Base-by-base conservation (phyloP, 371 early-diverging fungal species). In the Blyttiomyces sp. region DNA sequence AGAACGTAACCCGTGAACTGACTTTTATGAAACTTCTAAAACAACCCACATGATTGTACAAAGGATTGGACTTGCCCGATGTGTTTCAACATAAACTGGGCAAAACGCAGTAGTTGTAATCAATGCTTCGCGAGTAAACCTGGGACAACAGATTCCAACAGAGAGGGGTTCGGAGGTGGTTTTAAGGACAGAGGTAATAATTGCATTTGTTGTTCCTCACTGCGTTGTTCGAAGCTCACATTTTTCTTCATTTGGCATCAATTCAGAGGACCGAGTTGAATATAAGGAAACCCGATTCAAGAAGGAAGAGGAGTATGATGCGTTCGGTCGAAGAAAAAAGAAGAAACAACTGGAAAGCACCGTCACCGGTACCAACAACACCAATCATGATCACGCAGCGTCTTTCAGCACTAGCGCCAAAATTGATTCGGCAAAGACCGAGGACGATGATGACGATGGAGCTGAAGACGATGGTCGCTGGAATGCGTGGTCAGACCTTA, bases 41-140 rank as follows among this genome's bases (percentile, higher is more conserved):
- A n/a, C n/a, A n/a, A n/a, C n/a, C n/a, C n/a, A n/a, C n/a, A n/a
- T n/a, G n/a, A n/a, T n/a, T n/a, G n/a, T n/a, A n/a, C 39, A n/a
- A 11, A 87, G 50, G 85, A 62, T 31, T 62, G 63, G 63, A 49
- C 55, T 5, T 62, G 63, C 56, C 33, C 46, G 16, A 26, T 23
- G 83, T 30, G 63, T 67, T 27, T 86, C 87, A 23, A 86, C 88
- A 63, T 72, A 39, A 75, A 75, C 62, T 75, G 75, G 75, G 57
- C 63, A 2, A 30, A 59, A 19, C 57, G 75, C 17, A 16, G 11
- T 2, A 26, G 46, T 11, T 75, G 75, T 59, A 75, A 75, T 50
- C 54, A 49, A 46, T 73, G 74, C 65, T 27, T 71, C 27, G 50
- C 72, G 6, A 63, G 68, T 1, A 72, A 70, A 46, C 75, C 72